A percentile compares a stretch with the other conserved stretches of the same genome.
Evolutionary conservation across 2,329 filamentous ascomycete species (phyloP).

Genomic region (Grosmannia huntii): DNA sequence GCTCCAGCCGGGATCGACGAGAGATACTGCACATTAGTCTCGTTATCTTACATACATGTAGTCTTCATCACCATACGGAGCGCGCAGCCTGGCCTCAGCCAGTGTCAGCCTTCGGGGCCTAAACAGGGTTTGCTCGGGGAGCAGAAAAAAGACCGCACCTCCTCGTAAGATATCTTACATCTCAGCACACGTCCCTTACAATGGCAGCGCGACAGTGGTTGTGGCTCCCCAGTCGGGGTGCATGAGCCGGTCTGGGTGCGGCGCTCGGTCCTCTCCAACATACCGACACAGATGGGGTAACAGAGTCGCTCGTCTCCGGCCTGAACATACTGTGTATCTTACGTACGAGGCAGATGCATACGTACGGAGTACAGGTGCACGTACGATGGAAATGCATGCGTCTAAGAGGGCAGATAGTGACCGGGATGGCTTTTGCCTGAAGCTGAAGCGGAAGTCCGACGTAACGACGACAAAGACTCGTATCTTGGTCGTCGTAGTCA

Average conservation of each 20-base stretch:
- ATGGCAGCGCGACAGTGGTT: neutral
- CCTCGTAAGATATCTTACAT: neutral
- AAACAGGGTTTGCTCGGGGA: too few relatives aligned
- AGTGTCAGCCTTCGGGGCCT: neutral
- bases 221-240: neutral
- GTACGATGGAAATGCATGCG: too few relatives aligned
- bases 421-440: too few relatives aligned
- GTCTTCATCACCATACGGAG: too few relatives aligned
- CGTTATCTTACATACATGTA: neutral
- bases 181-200: neutral
- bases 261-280: neutral
- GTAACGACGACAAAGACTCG: too few relatives aligned
- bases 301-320: too few relatives aligned
- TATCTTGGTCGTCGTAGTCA: neutral
- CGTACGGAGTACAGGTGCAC: neutral
- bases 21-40: too few relatives aligned
- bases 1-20: neutral
- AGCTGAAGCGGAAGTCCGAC: too few relatives aligned
- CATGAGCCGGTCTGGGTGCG: neutral
- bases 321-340: neutral
- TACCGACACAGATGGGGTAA: neutral
- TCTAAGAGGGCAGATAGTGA: too few relatives aligned
- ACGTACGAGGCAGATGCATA: too few relatives aligned
- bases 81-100: neutral
- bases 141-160: neutral